Base-by-base conservation (phyloP, 2,329 filamentous ascomycete genomes). In the Diaporthe citriasiana region DNA sequence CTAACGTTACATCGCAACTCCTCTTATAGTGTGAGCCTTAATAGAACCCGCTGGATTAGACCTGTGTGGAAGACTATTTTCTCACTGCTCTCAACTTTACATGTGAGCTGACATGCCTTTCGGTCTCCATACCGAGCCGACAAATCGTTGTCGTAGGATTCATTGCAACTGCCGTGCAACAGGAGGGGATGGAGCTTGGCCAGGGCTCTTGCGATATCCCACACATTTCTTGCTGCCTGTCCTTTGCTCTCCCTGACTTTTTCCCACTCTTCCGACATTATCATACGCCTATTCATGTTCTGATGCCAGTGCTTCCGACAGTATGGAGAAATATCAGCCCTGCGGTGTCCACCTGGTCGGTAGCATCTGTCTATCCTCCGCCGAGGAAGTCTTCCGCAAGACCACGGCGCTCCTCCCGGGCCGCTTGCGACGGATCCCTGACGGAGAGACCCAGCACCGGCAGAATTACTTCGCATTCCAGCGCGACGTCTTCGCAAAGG, bases 391-490 rank as follows among this genome's bases (percentile, higher is more conserved):
- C 65, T 68, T 53, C 65, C 35, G 45, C 47, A 60, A 42, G 38
- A 60, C 57, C 35, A 33, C 66, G 4, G 50, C 50, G 35, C 50
- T 56, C 35, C 66, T 70, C 10, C 66, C 50, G 25, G 66, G 50
- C n/a, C 66, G 50, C 35, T 10, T 56, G 25, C 35, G 50, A 22
- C 66, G 66, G 3, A 40, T 56, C 35, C 50, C 66, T 1, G 66
- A 70, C 25, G 50, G 66, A 6, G 50, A 70, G 50, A 50, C 65
- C 25, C 30, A 50, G 45, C 45, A 68, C 65, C 47, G 65, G 35
- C 38, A 30, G 35, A 9, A 56, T 15, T 70, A 45, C 25, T 42
- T 55, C 17, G 33, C 33, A 4, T 70, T 38, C 19, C 66, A 70
- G 50, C 65, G 47, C 2, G 65, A 68, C n/a, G 65, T 25, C 47